These are phyloP conservation scores for Acanthamoeba pearcei DNA, from an alignment of 208 protist species.

Conservation along the genomic window DNA sequence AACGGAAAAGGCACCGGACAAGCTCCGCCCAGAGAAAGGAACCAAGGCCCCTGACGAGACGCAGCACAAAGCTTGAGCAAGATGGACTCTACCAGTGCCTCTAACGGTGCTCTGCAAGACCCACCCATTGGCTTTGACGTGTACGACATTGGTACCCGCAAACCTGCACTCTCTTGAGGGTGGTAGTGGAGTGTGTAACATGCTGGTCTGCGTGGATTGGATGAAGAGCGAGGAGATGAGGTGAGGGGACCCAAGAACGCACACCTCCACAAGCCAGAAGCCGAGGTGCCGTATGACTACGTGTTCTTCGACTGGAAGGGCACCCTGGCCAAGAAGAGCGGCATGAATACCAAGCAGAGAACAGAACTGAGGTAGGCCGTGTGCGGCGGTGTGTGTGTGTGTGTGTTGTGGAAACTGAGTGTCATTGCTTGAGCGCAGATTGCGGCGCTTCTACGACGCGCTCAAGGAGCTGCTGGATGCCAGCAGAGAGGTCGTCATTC, in stretches of 20 bases:
- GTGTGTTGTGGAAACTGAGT: neutral
- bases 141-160: neutral
- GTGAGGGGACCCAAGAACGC: neutral
- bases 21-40: no score
- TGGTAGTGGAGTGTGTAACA: no score
- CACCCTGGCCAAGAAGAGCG: slow-evolving; percentile 70
- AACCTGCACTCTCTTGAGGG: no score
- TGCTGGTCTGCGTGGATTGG: neutral
- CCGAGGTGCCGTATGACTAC: neutral
- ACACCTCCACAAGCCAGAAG: neutral
- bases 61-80: neutral
- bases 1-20: no score
- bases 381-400: neutral
- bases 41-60: no score
- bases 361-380: neutral
- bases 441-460: slow-evolving; percentile 44
- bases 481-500: neutral
- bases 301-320: slow-evolving; percentile 72
- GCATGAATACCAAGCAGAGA: neutral
- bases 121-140: neutral
- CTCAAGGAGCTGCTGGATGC: neutral
- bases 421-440: neutral
- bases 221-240: neutral
- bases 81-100: neutral
- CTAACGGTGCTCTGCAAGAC: no score